These are phyloP conservation scores for Euphorbia neoarborescens DNA, from an alignment of 441 rosid genomes.

Conservation along the genomic window DNA sequence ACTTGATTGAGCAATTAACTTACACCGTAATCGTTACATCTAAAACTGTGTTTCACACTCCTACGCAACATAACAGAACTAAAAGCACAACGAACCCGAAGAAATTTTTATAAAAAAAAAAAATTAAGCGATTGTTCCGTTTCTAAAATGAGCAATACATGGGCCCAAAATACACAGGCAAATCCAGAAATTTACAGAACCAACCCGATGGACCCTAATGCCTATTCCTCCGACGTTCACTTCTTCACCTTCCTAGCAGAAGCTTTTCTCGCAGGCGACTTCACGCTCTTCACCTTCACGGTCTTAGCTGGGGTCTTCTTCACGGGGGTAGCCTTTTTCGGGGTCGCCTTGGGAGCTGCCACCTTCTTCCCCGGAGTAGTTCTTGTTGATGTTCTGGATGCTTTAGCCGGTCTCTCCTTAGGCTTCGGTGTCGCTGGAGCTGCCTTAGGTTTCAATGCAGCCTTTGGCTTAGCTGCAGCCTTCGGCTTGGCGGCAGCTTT, in stretches of 20 bases:
- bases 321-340: slow-evolving; percentile 29
- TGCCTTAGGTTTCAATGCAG: slow-evolving; percentile 22
- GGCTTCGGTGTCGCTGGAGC: slow-evolving; percentile 20
- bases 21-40: not conserved
- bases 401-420: slow-evolving; percentile 13
- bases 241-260: slow-evolving; percentile 29
- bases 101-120: not conserved
- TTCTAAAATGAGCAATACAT: slow-evolving; percentile 14
- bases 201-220: slow-evolving; percentile 29
- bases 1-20: not conserved
- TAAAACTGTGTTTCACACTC: not conserved
- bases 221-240: slow-evolving; percentile 11
- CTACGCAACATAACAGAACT: not conserved
- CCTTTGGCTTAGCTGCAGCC: slow-evolving; percentile 25
- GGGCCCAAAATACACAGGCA: slow-evolving; percentile 22
- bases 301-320: not conserved
- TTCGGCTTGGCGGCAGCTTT: slow-evolving; percentile 30
- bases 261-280: not conserved
- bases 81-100: not conserved
- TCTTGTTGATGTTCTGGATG: slow-evolving; percentile 30
- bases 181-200: slow-evolving; percentile 38
- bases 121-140: slow-evolving; percentile 23
- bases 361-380: slow-evolving; percentile 38
- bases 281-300: not conserved
- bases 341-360: slow-evolving; percentile 25